These are phyloP conservation scores for Coniella lustricola DNA, from an alignment of 2,329 filamentous ascomycete genomes.

Conservation along the genomic window DNA sequence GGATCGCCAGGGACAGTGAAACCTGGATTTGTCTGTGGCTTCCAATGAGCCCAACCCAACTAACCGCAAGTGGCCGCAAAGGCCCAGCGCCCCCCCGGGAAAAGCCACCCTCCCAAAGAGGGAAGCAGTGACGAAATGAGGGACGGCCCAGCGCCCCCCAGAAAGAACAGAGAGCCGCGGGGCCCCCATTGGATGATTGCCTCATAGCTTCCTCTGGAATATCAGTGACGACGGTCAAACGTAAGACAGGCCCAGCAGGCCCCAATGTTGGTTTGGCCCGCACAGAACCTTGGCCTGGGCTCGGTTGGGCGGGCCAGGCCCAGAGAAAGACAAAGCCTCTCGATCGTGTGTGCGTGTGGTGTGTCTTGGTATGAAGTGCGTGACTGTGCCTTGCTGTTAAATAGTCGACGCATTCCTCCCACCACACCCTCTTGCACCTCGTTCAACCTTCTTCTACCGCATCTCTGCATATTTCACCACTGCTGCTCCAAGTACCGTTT, in stretches of 20 bases:
- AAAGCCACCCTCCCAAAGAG: background rate
- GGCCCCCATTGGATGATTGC: conserved; percentile 5
- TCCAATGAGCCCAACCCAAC: background rate
- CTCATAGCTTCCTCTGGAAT: conserved; percentile 11
- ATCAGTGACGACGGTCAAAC: conserved; percentile 15
- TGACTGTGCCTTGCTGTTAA: conserved; percentile 8
- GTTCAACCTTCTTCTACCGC: background rate
- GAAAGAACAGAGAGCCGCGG: background rate
- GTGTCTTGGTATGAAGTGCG: too few relatives aligned
- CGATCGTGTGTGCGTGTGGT: too few relatives aligned
- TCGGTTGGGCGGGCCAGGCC: too few relatives aligned
- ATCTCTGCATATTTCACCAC: background rate
- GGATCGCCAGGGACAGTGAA: too few relatives aligned
- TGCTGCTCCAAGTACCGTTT: background rate
- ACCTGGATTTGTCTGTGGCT: background rate
- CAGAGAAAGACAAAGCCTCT: background rate
- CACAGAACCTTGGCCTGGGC: background rate
- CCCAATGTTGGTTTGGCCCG: background rate
- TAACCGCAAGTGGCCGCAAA: background rate
- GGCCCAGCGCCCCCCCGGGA: background rate
- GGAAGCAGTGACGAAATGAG: conserved; percentile 13
- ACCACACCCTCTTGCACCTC: background rate
- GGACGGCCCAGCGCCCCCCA: background rate
- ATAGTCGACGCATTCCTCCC: conserved; percentile 1
- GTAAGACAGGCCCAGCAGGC: conserved; percentile 16